Evolutionary conservation across 495 filamentous ascomycete species (phyloP).

Genomic region (Alectoria sarmentosa): DNA sequence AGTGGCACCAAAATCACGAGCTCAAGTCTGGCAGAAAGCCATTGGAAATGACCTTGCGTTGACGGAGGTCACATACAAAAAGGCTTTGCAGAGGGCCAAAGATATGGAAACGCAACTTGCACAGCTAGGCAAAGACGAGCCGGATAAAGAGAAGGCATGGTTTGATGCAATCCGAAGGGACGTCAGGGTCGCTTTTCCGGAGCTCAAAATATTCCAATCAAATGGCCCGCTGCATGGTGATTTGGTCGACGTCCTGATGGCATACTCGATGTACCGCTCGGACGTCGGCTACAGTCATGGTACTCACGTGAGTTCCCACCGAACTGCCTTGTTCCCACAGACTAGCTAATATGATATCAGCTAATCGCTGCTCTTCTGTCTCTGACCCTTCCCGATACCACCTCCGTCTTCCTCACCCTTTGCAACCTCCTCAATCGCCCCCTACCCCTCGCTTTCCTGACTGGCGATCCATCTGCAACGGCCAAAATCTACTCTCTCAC

Average conservation of each 20-base stretch:
- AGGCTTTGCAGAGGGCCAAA: conserved; percentile 68
- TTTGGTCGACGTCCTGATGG: conserved; percentile 73
- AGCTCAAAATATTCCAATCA: conserved; percentile 73
- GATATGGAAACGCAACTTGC: conserved; percentile 50
- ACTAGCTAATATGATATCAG: conserved; percentile 33
- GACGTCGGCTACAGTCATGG: conserved; percentile 89
- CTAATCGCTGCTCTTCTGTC: conserved; percentile 82
- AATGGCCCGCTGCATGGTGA: conserved; percentile 67
- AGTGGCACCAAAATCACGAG: conserved; percentile 69
- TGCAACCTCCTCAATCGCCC: conserved; percentile 87
- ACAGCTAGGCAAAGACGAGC: conserved; percentile 35
- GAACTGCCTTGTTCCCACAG: neutral
- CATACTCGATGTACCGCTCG: conserved; percentile 88
- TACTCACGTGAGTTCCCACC: conserved; percentile 57
- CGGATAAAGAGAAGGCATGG: conserved; percentile 50
- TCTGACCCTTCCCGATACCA: conserved; percentile 66
- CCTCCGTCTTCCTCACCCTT: conserved; percentile 71
- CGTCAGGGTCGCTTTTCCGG: conserved; percentile 63
- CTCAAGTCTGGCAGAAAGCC: conserved; percentile 76
- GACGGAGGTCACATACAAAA: conserved; percentile 65
- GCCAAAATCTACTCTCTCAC: conserved; percentile 64
- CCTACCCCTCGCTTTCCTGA: conserved; percentile 80
- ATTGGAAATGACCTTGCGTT: conserved; percentile 86
- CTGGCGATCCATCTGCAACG: conserved; percentile 65
- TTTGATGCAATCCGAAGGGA: conserved; percentile 66